Evolutionary conservation across 2,329 filamentous ascomycete species (phyloP).

Genomic region (Pseudocercospora pini-densiflorae): DNA sequence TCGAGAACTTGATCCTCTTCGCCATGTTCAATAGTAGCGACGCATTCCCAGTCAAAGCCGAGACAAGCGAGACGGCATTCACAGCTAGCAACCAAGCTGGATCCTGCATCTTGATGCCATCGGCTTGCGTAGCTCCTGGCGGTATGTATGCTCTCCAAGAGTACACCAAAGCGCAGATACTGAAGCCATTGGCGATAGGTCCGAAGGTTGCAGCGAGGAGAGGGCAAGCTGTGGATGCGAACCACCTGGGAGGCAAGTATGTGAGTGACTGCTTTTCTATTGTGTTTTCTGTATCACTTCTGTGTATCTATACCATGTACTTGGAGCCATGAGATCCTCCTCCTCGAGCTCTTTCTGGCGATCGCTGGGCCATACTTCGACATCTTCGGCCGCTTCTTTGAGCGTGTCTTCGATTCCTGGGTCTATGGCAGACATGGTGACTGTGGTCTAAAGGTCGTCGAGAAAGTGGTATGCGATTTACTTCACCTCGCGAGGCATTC

Average conservation of each 20-base stretch:
- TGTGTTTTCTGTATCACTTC: not conserved
- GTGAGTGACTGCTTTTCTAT: not conserved
- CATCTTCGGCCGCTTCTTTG: slow-evolving; percentile 50
- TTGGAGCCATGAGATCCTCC: slow-evolving; percentile 48
- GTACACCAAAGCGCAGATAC: slow-evolving; percentile 56
- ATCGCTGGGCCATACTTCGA: slow-evolving; percentile 41
- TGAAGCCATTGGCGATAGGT: slow-evolving; percentile 45
- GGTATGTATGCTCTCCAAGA: slow-evolving; percentile 61
- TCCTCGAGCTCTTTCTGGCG: slow-evolving; percentile 43
- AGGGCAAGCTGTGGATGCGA: slow-evolving; percentile 63
- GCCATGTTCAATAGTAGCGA: slow-evolving; percentile 65
- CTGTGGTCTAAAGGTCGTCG: not conserved
- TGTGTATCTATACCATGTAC: slow-evolving; percentile 47
- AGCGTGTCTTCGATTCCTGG: slow-evolving; percentile 58
- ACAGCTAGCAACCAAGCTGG: slow-evolving; percentile 57
- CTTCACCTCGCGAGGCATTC: not conserved
- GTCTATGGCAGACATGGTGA: slow-evolving; percentile 45
- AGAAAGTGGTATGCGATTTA: not conserved
- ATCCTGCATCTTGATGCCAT: slow-evolving; percentile 55
- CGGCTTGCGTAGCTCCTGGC: slow-evolving; percentile 45
- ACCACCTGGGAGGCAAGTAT: slow-evolving; percentile 48
- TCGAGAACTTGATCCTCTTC: slow-evolving; percentile 56
- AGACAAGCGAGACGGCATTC: slow-evolving; percentile 60
- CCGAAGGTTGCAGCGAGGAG: slow-evolving; percentile 56
- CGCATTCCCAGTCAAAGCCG: slow-evolving; percentile 59